phyloP scores from a whole-genome alignment of 495 filamentous ascomycete species.

The Cercophora samala region DNA sequence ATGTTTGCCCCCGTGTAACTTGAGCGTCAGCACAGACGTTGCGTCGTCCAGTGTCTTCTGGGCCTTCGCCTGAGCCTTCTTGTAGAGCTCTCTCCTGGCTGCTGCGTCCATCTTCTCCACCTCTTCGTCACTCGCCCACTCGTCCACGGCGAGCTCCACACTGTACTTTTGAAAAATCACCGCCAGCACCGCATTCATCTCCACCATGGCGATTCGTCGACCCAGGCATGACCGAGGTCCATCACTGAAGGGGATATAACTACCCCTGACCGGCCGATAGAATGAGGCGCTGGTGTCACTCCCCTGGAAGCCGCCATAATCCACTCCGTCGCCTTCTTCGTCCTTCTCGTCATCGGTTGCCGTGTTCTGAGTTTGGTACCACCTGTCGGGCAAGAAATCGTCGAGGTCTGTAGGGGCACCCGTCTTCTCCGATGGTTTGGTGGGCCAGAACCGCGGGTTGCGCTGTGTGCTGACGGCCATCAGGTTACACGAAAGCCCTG shows the following conservation, averaged over 20 bases:
- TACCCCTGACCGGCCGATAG: slow-evolving; percentile 59
- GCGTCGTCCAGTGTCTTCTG: slow-evolving; percentile 44
- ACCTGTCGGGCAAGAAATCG: slow-evolving; percentile 47
- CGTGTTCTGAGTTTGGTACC: slow-evolving; percentile 36
- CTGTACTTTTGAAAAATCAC: slow-evolving; percentile 62
- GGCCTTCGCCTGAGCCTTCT: slow-evolving; percentile 50
- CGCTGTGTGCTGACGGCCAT: slow-evolving; percentile 48
- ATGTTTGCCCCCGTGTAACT: slow-evolving; percentile 51
- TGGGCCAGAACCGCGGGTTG: slow-evolving; percentile 64
- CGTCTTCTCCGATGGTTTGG: slow-evolving; percentile 39
- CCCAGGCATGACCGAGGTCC: slow-evolving; percentile 67
- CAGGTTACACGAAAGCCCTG: slow-evolving; percentile 45
- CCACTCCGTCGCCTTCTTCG: slow-evolving; percentile 37
- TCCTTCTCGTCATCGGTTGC: slow-evolving; percentile 10
- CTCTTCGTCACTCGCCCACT: slow-evolving; percentile 60
- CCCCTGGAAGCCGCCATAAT: slow-evolving; percentile 54
- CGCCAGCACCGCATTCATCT: slow-evolving; percentile 65
- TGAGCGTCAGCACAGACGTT: slow-evolving; percentile 59
- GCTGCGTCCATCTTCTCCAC: slow-evolving; percentile 50
- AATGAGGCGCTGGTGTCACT: slow-evolving; percentile 52
- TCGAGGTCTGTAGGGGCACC: slow-evolving; percentile 40
- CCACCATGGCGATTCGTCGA: slow-evolving; percentile 72
- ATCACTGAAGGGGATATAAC: slow-evolving; percentile 71
- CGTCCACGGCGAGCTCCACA: slow-evolving; percentile 62
- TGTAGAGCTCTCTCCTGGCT: slow-evolving; percentile 51